These are phyloP conservation scores for Vachellia pachyceras DNA, from an alignment of 306 rosid genomes.

Conservation along the genomic window DNA sequence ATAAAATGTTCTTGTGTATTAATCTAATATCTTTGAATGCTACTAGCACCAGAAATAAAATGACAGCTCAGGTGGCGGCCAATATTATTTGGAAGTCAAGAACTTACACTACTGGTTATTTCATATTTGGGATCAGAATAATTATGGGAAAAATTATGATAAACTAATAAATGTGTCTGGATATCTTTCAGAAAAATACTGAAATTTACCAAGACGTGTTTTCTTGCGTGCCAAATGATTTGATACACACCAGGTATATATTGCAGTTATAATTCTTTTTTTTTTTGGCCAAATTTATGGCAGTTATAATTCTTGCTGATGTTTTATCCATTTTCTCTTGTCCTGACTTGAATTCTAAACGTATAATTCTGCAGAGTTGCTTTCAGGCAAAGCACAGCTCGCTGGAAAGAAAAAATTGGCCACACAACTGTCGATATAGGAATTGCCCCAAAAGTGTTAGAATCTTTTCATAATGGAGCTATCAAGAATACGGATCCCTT, in stretches of 20 bases:
- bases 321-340: not conserved
- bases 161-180: conserved; percentile 35
- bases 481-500: conserved; percentile 57
- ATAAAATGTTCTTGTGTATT: conserved; percentile 15
- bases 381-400: conserved; percentile 69
- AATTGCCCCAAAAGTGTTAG: conserved; percentile 71
- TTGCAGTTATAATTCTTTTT: conserved; percentile 1
- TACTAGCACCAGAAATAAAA: no score
- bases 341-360: conserved; percentile 38
- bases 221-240: conserved; percentile 88
- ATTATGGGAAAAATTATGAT: not conserved
- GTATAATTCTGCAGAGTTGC: conserved; percentile 61
- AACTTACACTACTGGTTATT: not conserved
- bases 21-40: not conserved
- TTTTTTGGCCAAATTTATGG: no score
- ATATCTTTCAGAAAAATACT: conserved; percentile 74
- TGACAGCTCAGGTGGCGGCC: not conserved
- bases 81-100: not conserved
- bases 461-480: conserved; percentile 66
- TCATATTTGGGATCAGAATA: conserved; percentile 12
- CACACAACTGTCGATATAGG: conserved; percentile 94
- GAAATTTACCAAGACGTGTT: conserved; percentile 89
- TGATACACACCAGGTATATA: conserved; percentile 78
- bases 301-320: conserved; percentile 8
- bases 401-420: conserved; percentile 77